A percentile compares a stretch with the other conserved stretches of the same genome.
Evolutionary conservation across 169 alveolate species (phyloP).

Genomic region (Cryptosporidium sp.): DNA sequence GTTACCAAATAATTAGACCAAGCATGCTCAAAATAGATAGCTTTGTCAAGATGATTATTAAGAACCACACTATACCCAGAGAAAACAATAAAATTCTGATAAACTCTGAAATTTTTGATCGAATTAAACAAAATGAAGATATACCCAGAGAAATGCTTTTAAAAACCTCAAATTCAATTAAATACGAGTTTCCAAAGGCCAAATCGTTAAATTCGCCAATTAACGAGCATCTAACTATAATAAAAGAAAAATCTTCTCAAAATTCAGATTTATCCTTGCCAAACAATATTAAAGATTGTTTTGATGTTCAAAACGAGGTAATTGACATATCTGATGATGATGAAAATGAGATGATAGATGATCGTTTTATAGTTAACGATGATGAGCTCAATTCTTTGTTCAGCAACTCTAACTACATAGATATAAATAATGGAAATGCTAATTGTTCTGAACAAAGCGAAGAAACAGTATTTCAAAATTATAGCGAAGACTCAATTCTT

Average conservation of each 20-base stretch:
- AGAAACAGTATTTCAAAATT: not conserved
- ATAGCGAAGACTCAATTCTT: not conserved
- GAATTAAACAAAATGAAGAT: conserved; percentile 12
- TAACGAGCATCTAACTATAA: not conserved
- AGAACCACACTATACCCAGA: conserved; percentile 61
- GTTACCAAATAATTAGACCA: conserved; percentile 89
- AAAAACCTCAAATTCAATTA: not conserved
- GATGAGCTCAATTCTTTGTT: conserved; percentile 32
- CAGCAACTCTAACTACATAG: not conserved
- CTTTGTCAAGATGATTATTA: conserved; percentile 82
- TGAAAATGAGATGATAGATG: conserved; percentile 10
- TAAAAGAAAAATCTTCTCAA: not conserved
- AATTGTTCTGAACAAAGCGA: not conserved
- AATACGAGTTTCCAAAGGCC: not conserved
- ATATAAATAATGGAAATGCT: not conserved
- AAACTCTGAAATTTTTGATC: conserved; percentile 5
- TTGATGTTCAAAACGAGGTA: conserved; percentile 1
- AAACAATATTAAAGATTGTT: not conserved
- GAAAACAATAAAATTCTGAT: conserved; percentile 51
- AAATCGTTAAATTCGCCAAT: not conserved
- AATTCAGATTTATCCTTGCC: not conserved
- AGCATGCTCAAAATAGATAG: conserved; percentile 87
- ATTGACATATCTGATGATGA: conserved; percentile 62
- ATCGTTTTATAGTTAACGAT: not conserved
- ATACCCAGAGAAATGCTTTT: not conserved